Evolutionary conservation across 208 protist species (phyloP).

Genomic region (Acanthamoeba healyi): DNA sequence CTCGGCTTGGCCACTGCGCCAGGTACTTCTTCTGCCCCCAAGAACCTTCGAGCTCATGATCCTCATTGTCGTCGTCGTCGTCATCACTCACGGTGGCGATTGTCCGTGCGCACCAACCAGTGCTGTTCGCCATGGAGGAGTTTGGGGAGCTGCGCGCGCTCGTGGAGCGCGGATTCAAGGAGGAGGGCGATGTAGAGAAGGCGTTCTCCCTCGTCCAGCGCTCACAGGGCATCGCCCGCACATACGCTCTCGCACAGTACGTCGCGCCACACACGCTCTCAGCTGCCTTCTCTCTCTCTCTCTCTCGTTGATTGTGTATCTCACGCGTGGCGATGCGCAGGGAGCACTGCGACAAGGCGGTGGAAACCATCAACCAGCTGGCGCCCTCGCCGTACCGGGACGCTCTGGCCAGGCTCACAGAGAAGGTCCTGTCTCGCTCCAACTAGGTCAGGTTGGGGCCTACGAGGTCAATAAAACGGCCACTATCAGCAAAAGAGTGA

Average conservation of each 20-base stretch:
- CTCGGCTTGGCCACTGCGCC: slow-evolving; percentile 82
- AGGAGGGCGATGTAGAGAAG: slow-evolving; percentile 79
- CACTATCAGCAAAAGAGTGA: too few species aligned
- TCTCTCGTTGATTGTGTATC: neutral
- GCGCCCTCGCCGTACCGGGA: slow-evolving; percentile 66
- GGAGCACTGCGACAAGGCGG: slow-evolving; percentile 68
- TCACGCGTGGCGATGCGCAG: neutral
- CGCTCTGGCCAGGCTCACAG: slow-evolving; percentile 55
- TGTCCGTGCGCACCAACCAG: neutral
- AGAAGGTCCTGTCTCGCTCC: slow-evolving; percentile 60
- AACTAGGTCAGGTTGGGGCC: too few species aligned
- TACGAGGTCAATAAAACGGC: too few species aligned
- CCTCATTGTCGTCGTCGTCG: neutral
- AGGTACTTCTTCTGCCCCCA: slow-evolving; percentile 65
- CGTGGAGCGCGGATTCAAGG: slow-evolving; percentile 78
- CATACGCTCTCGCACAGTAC: slow-evolving; percentile 15
- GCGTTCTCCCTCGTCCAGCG: slow-evolving; percentile 55
- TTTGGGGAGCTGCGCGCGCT: slow-evolving; percentile 76
- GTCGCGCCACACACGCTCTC: neutral
- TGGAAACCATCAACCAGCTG: slow-evolving; percentile 23
- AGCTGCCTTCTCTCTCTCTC: neutral
- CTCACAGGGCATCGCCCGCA: slow-evolving; percentile 35
- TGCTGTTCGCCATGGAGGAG: slow-evolving; percentile 81
- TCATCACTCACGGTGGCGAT: neutral
- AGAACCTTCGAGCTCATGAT: too few species aligned